Base-by-base conservation (phyloP, 371 early-diverging fungal genomes). In the Mortierella sp. region DNA sequence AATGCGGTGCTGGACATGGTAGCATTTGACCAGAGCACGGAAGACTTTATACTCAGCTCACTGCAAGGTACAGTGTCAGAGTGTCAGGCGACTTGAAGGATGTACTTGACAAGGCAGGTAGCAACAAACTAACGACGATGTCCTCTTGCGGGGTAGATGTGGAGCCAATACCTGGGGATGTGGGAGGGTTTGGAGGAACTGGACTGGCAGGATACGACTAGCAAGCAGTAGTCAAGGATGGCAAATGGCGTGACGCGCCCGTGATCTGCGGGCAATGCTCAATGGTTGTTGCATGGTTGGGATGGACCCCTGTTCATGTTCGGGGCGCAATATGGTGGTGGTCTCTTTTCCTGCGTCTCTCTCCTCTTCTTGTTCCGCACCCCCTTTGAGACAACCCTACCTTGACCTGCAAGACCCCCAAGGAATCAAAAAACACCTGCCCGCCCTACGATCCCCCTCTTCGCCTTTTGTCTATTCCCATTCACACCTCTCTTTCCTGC, bases 111-210 rank as follows among this genome's bases (percentile, higher is more conserved):
- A 34, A 34, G 4, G 34, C 7, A 10, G 7, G 10, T 10, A 10
- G 7, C 10, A 34, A 34, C 34, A 34, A 4, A 34, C 4, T 34
- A 10, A n/a, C n/a, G 34, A 10, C 34, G 4, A 34, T 34, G 34
- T 34, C 10, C 10, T 34, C 34, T 4, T 34, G n/a, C n/a, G n/a
- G n/a, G n/a, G 34, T 34, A 64, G 70, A 69, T 39, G 53, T 60
- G 5, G 40, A n/a, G 4, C 54, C 58, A 2, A 52, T 28, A 1
- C 68, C 58, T 7, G 59, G 60, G 16, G 60, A 63, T 40, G 60
- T 31, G 14, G 68, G 67, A 39, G 74, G 74, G 9, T 74, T 74
- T 29, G 44, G 63, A 19, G 74, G 74, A 5, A 74, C 74, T 8
- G 74, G 74, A 6, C 49, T 74, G 28, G 24, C 63, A n/a, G n/a